A percentile compares a stretch with the other conserved stretches of the same genome.
These are phyloP conservation scores for Mycotypha africana DNA, from an alignment of 371 early-diverging fungal genomes.

Conservation along the genomic window DNA sequence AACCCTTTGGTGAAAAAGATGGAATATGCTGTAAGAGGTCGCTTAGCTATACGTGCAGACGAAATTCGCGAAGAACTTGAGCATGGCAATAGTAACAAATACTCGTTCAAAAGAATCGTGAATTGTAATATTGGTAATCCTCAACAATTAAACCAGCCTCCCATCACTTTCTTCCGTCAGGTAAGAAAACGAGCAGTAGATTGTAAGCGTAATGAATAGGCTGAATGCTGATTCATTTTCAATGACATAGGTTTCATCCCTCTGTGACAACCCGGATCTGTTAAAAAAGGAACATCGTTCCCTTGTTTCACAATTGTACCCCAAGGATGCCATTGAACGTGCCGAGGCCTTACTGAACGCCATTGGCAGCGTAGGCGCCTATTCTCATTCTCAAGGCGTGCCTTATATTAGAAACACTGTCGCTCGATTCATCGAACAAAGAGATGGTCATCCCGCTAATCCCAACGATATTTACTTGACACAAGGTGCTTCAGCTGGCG, in stretches of 20 bases:
- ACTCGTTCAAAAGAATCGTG: slow-evolving; percentile 70
- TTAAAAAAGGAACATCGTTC: slow-evolving; percentile 49
- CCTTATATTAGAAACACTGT: slow-evolving; percentile 79
- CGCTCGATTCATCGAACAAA: slow-evolving; percentile 76
- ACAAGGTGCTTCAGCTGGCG: slow-evolving; percentile 79
- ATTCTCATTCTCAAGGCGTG: slow-evolving; percentile 93
- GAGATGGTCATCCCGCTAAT: slow-evolving; percentile 79
- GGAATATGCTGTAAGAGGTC: slow-evolving; percentile 97
- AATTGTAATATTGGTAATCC: slow-evolving; percentile 97
- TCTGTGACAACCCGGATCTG: slow-evolving; percentile 85
- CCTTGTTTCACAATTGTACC: slow-evolving; percentile 57
- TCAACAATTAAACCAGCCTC: slow-evolving; percentile 85
- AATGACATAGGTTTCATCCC: slow-evolving; percentile 79
- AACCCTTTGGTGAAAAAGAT: slow-evolving; percentile 70
- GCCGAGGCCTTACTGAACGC: slow-evolving; percentile 65
- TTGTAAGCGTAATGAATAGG: too few relatives aligned
- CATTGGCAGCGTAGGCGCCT: slow-evolving; percentile 84
- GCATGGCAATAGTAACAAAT: slow-evolving; percentile 33
- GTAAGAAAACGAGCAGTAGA: slow-evolving; percentile 32
- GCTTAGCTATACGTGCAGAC: slow-evolving; percentile 93
- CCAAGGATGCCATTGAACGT: slow-evolving; percentile 81
- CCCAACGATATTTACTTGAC: slow-evolving; percentile 86
- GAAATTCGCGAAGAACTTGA: slow-evolving; percentile 63
- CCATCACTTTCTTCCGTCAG: slow-evolving; percentile 95
- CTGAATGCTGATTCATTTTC: neutral